Evolutionary conservation across 2,329 filamentous ascomycete species (phyloP), one percentile per base, ranked within the genome.

Genomic region (Hymenoscyphus occultus): DNA sequence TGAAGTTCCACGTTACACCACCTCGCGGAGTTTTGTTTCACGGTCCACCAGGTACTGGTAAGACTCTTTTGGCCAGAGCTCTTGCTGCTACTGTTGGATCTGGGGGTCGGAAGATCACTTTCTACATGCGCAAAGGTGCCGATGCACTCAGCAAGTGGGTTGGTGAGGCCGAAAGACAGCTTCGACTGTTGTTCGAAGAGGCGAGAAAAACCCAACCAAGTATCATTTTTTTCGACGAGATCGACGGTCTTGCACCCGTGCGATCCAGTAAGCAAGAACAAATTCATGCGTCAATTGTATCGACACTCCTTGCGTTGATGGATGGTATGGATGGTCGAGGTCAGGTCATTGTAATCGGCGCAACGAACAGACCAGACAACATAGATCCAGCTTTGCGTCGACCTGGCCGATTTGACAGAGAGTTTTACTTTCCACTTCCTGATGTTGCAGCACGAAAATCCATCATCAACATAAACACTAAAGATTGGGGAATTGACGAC

Each of bases 181-280:
- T 99, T 62, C 89, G 95, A 57, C 80, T 98, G 64, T 83, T 99
- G 5, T 99, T 99, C 70, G 95, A 98, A 73, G 95, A 99, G 78
- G 95, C 95, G 16, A 86, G 94, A 67, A 95, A 93, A 76, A 98
- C 90, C 1, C 95, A 99, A 74, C 95, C 95, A 0, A 98, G 94
- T 77, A 99, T 99, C 78, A 99, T 99, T 77, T 99, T 99, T 81
- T 98, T 99, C 72, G 95, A 99, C 76, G 95, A 99, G 77, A 99
- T 99, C 71, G 95, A 99, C 79, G 95, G 95, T 63, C 83, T 99
- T 69, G 95, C 95, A 2, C 96, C 95, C 61, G 95, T 98, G 40
- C 86, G 95, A 72, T 98, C 95, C 13, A 97, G 94, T 78, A 98
- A 98, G 77, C 94, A 98, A 79, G 95, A 99, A 76, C 95, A 99